Evolutionary conservation across 2,329 filamentous ascomycete species (phyloP).

Genomic region (Botrytis byssoidea): DNA sequence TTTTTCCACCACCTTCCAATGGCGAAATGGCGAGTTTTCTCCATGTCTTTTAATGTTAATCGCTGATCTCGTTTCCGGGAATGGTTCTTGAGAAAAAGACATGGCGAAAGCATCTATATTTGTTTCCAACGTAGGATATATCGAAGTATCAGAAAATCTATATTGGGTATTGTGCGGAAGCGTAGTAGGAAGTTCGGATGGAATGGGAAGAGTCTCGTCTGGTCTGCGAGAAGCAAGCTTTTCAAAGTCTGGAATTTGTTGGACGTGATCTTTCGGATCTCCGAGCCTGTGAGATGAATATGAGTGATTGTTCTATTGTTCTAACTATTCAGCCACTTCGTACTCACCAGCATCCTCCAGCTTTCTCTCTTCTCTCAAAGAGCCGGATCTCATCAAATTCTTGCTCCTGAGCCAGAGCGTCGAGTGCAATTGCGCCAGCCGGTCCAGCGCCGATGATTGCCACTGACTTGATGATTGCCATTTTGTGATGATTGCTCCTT

Average conservation of each 20-base stretch:
- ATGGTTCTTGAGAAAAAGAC: constrained; percentile 58
- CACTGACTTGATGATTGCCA: constrained; percentile 42
- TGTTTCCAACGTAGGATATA: constrained; percentile 64
- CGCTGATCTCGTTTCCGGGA: constrained; percentile 46
- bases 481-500: constrained; percentile 14
- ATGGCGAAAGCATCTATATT: constrained; percentile 60
- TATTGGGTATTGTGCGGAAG: constrained; percentile 45
- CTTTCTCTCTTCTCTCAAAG: constrained; percentile 58
- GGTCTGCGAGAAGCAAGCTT: constrained; percentile 49
- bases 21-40: constrained; percentile 57
- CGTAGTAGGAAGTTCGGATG: constrained; percentile 47
- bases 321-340: not conserved
- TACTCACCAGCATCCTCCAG: constrained; percentile 61
- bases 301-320: not conserved
- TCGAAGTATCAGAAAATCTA: constrained; percentile 56
- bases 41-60: constrained; percentile 51
- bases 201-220: constrained; percentile 50
- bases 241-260: constrained; percentile 45
- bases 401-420: constrained; percentile 59
- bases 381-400: constrained; percentile 58
- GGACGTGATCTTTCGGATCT: constrained; percentile 40
- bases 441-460: constrained; percentile 63
- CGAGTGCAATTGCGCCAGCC: constrained; percentile 57
- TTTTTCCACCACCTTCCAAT: constrained; percentile 55
- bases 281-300: constrained; percentile 43